Evolutionary conservation across 78 protist species (phyloP), one percentile per base, ranked within the genome.

Genomic region (Dictyostelium citrinum): DNA sequence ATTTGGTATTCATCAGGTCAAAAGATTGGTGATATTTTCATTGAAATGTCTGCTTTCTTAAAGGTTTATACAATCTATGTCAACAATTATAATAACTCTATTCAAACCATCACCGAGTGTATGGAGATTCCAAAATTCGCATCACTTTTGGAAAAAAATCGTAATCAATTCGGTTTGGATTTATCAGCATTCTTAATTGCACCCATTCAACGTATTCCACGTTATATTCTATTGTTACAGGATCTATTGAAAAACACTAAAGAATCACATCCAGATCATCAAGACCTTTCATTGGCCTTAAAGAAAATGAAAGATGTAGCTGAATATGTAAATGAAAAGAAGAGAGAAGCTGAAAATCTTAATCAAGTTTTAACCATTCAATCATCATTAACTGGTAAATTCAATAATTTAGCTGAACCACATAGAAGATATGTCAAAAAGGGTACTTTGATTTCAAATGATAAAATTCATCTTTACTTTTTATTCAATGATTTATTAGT

Each of bases 261-360:
- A 5, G 84, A 80, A 5, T n/a, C 61, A 3, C 97, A 95, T 37
- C 31, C 95, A 29, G 97, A 95, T 70, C 76, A 95, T 43, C 41
- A 60, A 8, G 90, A 90, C 20, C 46, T 95, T 29, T n/a, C 88
- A 16, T 31, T 58, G 24, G 97, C 97, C 2, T 49, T 91, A n/a
- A 82, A 95, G 67, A 81, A 90, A 61, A 95, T 95, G 97, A 90
- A 85, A 39, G 83, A 81, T 24, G 95, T 91, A 22, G 97, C 97
- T 0, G 93, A 84, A 11, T 91, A 95, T 74, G 95, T 95, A 2
- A 95, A 95, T 67, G 97, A 95, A 68, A 88, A 76, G 75, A 95
- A 95, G 67, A 71, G 95, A 70, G 97, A 90, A 20, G 97, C 95
- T 11, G 97, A 95, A 29, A 95, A 95, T 67, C 83, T 95, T 41